These are phyloP conservation scores for Ettlia oleoabundans DNA, from an alignment of 139 green algal species.

Conservation along the genomic window DNA sequence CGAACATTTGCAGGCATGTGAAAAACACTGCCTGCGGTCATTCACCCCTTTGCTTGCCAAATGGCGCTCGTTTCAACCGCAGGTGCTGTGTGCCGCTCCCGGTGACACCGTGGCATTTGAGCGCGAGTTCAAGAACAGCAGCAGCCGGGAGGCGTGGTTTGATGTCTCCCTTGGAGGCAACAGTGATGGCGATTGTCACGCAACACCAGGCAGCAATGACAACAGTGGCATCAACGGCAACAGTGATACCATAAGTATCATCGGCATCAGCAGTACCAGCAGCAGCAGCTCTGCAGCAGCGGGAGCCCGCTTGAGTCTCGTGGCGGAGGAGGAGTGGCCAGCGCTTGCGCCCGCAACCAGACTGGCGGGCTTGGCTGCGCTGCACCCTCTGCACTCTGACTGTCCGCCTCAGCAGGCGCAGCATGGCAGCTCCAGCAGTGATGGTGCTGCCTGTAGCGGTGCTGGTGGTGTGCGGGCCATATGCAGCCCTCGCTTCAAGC, in stretches of 20 bases:
- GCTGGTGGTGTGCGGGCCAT: not conserved
- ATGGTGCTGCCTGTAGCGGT: not conserved
- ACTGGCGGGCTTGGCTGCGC: not conserved
- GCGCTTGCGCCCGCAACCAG: no score
- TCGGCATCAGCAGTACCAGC: no score
- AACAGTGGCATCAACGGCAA: no score
- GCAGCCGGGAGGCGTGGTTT: not conserved
- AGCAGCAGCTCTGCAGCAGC: no score
- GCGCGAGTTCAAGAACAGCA: conserved; percentile 11
- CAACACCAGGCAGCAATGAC: not conserved
- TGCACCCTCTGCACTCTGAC: not conserved
- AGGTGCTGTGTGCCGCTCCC: not conserved
- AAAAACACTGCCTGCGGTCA: no score
- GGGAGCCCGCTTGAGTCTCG: not conserved
- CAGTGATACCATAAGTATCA: no score
- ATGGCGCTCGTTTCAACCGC: no score
- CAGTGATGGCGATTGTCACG: not conserved
- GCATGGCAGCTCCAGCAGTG: not conserved
- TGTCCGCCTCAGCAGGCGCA: no score
- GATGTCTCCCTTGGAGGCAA: not conserved
- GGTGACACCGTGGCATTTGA: conserved; percentile 7
- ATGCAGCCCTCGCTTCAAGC: not conserved
- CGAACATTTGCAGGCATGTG: no score
- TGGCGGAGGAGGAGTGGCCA: no score
- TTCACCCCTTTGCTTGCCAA: no score